Evolutionary conservation across 2,329 filamentous ascomycete species (phyloP), one percentile per base, ranked within the genome.

Genomic region (Arthrobotrys musiformis): DNA sequence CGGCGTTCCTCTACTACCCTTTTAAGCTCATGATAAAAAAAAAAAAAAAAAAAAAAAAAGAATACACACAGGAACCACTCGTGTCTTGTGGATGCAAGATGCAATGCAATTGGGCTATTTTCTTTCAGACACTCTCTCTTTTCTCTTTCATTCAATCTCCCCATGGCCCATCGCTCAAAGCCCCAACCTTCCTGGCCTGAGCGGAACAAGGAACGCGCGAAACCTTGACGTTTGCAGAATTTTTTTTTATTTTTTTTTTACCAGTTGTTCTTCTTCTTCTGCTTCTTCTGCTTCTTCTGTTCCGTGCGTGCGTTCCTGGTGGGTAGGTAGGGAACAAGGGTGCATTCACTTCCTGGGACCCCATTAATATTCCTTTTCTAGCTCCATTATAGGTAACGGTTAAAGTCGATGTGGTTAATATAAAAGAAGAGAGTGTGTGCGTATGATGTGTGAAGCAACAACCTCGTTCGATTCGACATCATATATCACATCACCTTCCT

Each of bases 161-260:
- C 64, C 33, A 50, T 67, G 52, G 54, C 60, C 61, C 64, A 46
- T 42, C 68, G 58, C 58, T 63, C 58, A 50, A 62, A 70, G 70
- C 50, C 58, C 66, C 58, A 77, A 77, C 66, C 73, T 77, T 70
- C 66, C 66, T 61, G 66, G 61, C 66, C 66, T 69, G 63, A 70
- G 73, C 73, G 73, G 73, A 77, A 68, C 73, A 77, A 70, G 66
- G 73, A 77, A 77, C 73, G 73, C 73, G 73, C 73, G 73, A 77
- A 63, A 46, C 66, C 62, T 70, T 62, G 73, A 77, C 61, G 73
- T 70, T 77, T 77, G 73, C 73, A 77, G 73, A 76, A 70, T 77
- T 77, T 70, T 75, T 67, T 76, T 70, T 76, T 68, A 58, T 60
- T 26, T 67, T 37, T 68, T n/a, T n/a, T n/a, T n/a, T n/a, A n/a